Evolutionary conservation across 2,329 filamentous ascomycete species (phyloP).

Genomic region (Fusarium nanum): DNA sequence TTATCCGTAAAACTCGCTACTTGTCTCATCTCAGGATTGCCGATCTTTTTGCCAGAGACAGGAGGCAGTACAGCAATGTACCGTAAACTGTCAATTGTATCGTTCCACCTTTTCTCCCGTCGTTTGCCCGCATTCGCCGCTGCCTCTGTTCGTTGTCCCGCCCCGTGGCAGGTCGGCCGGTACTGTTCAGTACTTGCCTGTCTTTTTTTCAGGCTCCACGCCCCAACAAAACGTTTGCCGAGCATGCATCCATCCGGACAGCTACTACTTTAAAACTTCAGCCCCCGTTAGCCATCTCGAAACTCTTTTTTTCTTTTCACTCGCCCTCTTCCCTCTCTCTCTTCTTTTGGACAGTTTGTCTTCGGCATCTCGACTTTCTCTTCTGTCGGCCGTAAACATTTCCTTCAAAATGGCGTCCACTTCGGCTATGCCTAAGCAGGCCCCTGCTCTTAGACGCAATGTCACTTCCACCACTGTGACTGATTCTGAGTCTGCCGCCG

Average conservation of each 20-base stretch:
- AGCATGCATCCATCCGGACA: conserved; percentile 25
- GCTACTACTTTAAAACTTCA: conserved; percentile 39
- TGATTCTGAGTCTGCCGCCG: conserved; percentile 65
- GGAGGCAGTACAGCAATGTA: conserved; percentile 10
- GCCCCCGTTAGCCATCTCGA: conserved; percentile 23
- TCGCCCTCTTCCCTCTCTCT: conserved; percentile 5
- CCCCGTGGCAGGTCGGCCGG: conserved; percentile 1
- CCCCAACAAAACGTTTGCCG: conserved; percentile 47
- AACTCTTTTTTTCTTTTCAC: conserved; percentile 6
- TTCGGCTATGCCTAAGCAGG: conserved; percentile 55
- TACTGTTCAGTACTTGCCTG: conserved; percentile 19
- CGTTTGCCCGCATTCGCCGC: conserved; percentile 22
- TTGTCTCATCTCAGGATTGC: conserved; percentile 21
- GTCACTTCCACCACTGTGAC: conserved; percentile 61
- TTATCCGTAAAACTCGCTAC: conserved; percentile 1
- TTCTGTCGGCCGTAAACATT: conserved; percentile 33
- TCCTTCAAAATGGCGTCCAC: conserved; percentile 59
- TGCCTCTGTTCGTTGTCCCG: conserved; percentile 29
- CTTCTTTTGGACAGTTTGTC: conserved; percentile 12
- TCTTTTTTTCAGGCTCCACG: conserved; percentile 41
- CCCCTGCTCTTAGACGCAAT: conserved; percentile 62
- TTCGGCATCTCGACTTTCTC: conserved; percentile 40
- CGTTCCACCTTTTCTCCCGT: conserved; percentile 26
- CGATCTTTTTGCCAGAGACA: conserved; percentile 32
- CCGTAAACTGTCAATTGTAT: neutral